phyloP scores from a whole-genome alignment of 257 asterid species.

The Nyctanthes arbortristis region DNA sequence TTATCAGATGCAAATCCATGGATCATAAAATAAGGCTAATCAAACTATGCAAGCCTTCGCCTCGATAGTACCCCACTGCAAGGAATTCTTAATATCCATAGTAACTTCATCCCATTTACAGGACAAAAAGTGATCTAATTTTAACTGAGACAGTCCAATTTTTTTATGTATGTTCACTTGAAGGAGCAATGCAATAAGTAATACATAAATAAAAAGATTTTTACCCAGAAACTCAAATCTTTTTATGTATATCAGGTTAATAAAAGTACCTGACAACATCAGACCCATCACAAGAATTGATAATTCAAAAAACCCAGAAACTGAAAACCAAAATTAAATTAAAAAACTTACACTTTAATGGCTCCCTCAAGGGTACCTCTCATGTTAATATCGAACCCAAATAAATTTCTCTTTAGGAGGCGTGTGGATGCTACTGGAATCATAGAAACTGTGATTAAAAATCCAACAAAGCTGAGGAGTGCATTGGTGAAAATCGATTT shows the following conservation, averaged over 20 bases:
- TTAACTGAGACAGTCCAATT: background rate
- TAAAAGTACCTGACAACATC: background rate
- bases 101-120: background rate
- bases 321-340: background rate
- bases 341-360: conserved; percentile 79
- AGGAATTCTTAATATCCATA: background rate
- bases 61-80: background rate
- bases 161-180: background rate
- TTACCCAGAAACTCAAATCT: too few species aligned
- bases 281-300: background rate
- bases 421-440: conserved; percentile 86
- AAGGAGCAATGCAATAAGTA: background rate
- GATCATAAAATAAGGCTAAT: background rate
- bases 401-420: conserved; percentile 71
- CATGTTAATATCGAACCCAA: conserved; percentile 87
- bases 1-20: background rate
- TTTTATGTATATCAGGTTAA: too few species aligned
- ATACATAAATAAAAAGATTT: too few species aligned
- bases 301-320: background rate
- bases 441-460: conserved; percentile 50
- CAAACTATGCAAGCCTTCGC: too few species aligned
- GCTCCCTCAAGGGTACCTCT: conserved; percentile 92
- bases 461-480: conserved; percentile 61
- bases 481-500: conserved; percentile 64
- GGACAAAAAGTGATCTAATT: background rate